Evolutionary conservation across 495 filamentous ascomycete genomes (phyloP).

Genomic region (Aspergillus incahuasiensis): DNA sequence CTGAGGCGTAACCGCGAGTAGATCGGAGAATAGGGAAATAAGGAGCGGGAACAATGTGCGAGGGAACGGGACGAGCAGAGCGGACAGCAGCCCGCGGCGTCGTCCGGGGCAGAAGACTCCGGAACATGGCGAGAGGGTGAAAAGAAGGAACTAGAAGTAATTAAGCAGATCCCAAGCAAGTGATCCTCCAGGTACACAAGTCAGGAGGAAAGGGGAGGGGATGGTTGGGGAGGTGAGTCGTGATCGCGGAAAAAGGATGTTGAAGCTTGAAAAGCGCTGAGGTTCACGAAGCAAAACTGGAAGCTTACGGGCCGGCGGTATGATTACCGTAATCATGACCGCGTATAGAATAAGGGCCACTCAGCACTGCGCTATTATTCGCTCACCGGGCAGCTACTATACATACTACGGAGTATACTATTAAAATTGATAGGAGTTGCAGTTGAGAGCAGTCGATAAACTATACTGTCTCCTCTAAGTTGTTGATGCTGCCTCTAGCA

Average conservation of each 20-base stretch:
- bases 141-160: constrained; percentile 26
- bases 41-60: constrained; percentile 54
- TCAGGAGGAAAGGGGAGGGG: constrained; percentile 26
- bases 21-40: constrained; percentile 50
- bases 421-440: neutral
- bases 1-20: constrained; percentile 71
- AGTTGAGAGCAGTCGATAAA: neutral
- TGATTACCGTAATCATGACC: constrained; percentile 15
- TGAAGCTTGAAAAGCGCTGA: constrained; percentile 20
- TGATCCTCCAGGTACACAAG: constrained; percentile 28
- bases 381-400: constrained; percentile 4
- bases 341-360: constrained; percentile 21
- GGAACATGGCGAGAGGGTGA: constrained; percentile 57
- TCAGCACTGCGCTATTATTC: constrained; percentile 15
- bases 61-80: constrained; percentile 42
- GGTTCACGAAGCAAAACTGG: constrained; percentile 12
- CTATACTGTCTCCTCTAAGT: neutral
- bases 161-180: constrained; percentile 16
- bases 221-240: constrained; percentile 19
- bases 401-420: neutral
- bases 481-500: neutral
- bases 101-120: constrained; percentile 63
- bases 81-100: constrained; percentile 61
- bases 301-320: constrained; percentile 24
- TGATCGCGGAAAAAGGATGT: constrained; percentile 31